These are phyloP conservation scores for Yamadazyma oceani DNA, from an alignment of 1,139 yeast species.

Conservation along the genomic window DNA sequence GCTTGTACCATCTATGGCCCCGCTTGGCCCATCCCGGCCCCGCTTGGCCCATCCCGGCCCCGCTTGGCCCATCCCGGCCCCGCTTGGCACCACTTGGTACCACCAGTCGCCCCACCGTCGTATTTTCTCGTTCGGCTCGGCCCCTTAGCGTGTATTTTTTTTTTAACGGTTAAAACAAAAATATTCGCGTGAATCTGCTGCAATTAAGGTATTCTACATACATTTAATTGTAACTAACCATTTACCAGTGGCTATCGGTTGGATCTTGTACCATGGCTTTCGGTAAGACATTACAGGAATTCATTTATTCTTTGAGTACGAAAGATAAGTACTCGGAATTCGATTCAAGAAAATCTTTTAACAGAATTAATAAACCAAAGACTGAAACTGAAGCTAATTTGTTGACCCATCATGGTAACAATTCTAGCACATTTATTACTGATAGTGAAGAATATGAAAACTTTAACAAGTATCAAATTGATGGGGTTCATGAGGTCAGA, in stretches of 20 bases:
- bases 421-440: conserved; percentile 19
- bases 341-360: conserved; percentile 51
- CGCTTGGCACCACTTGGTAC: no score
- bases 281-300: conserved; percentile 44
- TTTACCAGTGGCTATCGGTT: no score
- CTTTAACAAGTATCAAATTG: conserved; percentile 17
- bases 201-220: not conserved
- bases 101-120: no score
- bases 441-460: conserved; percentile 14
- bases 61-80: no score
- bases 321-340: conserved; percentile 70
- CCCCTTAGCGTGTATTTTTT: no score
- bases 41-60: no score
- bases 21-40: no score
- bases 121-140: no score
- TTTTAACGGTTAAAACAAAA: no score
- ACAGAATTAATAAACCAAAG: conserved; percentile 41
- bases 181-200: not conserved
- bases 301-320: conserved; percentile 64
- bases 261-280: conserved; percentile 24
- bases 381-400: conserved; percentile 33
- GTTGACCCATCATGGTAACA: conserved; percentile 32
- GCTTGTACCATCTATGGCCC: no score
- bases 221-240: no score
- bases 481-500: conserved; percentile 62